A percentile compares a stretch with the other conserved stretches of the same genome.
These are phyloP conservation scores for Candida verbasci DNA, from an alignment of 805 yeast species.

Conservation along the genomic window DNA sequence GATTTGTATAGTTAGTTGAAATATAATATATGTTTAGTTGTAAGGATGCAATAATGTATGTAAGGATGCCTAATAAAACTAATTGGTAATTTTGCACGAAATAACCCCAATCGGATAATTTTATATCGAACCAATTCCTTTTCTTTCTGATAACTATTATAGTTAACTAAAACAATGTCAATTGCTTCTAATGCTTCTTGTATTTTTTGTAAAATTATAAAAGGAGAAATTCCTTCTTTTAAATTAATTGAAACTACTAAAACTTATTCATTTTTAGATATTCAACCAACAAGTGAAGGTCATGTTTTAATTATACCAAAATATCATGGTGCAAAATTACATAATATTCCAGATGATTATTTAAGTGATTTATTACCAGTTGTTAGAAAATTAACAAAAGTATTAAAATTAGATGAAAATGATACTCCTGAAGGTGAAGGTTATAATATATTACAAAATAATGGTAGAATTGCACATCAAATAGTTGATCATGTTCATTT, in stretches of 20 bases:
- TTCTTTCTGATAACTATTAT: too few relatives aligned
- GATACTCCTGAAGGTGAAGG: slow-evolving; percentile 60
- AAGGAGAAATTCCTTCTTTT: slow-evolving; percentile 93
- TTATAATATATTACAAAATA: slow-evolving; percentile 87
- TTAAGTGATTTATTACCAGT: slow-evolving; percentile 82
- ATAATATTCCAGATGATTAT: slow-evolving; percentile 88
- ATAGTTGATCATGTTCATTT: slow-evolving; percentile 94
- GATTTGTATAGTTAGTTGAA: slow-evolving; percentile 62
- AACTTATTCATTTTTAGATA: slow-evolving; percentile 83
- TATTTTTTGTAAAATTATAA: slow-evolving; percentile 90
- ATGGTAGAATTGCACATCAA: slow-evolving; percentile 94
- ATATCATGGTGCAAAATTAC: slow-evolving; percentile 88
- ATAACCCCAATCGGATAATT: too few relatives aligned
- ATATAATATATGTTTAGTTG: too few relatives aligned
- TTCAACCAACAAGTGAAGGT: slow-evolving; percentile 87
- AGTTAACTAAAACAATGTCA: too few relatives aligned
- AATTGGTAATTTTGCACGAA: too few relatives aligned
- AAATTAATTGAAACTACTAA: slow-evolving; percentile 83
- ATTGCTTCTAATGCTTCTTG: slow-evolving; percentile 54
- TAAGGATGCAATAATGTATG: too few relatives aligned
- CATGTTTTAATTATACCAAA: slow-evolving; percentile 91
- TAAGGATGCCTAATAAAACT: too few relatives aligned
- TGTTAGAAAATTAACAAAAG: slow-evolving; percentile 78
- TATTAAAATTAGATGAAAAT: slow-evolving; percentile 59
- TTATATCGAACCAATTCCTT: too few relatives aligned